phyloP scores from a whole-genome alignment of 2,329 filamentous ascomycete species.

The Fusarium tricinctum region DNA sequence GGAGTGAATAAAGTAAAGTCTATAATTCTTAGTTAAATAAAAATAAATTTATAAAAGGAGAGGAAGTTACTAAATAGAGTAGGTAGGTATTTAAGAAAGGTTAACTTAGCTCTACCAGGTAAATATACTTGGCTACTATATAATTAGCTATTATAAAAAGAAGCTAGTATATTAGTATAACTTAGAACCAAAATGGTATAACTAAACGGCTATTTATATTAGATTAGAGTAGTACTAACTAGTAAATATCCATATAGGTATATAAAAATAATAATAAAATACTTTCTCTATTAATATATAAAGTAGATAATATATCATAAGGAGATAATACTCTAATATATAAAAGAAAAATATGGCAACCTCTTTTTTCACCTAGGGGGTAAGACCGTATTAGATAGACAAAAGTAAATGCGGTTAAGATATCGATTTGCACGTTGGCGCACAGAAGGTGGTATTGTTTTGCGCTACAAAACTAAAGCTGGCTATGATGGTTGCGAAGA shows the following conservation, averaged over 20 bases:
- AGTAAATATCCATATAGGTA: neutral
- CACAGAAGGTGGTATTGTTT: too few species aligned
- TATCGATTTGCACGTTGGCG: too few species aligned
- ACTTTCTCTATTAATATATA: slow-evolving; percentile 11
- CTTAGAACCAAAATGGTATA: slow-evolving; percentile 31
- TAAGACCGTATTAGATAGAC: neutral
- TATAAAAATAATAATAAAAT: neutral
- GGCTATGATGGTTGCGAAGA: too few species aligned
- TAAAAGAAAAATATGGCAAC: neutral
- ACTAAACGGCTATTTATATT: neutral
- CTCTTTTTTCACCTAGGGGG: slow-evolving; percentile 1
- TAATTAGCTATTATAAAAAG: slow-evolving; percentile 31
- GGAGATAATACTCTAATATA: slow-evolving; percentile 6
- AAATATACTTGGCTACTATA: slow-evolving; percentile 38
- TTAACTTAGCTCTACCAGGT: slow-evolving; percentile 20
- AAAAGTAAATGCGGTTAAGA: neutral
- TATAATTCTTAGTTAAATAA: neutral
- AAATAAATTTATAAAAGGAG: neutral
- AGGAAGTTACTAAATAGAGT: neutral
- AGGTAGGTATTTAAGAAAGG: slow-evolving; percentile 13
- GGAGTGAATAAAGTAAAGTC: neutral
- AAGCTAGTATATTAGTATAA: slow-evolving; percentile 37
- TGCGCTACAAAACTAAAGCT: too few species aligned
- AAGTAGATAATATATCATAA: slow-evolving; percentile 2
- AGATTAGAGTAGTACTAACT: neutral